These are phyloP conservation scores for Beauveria sp. DNA, from an alignment of 2,329 filamentous ascomycete genomes.

Conservation along the genomic window DNA sequence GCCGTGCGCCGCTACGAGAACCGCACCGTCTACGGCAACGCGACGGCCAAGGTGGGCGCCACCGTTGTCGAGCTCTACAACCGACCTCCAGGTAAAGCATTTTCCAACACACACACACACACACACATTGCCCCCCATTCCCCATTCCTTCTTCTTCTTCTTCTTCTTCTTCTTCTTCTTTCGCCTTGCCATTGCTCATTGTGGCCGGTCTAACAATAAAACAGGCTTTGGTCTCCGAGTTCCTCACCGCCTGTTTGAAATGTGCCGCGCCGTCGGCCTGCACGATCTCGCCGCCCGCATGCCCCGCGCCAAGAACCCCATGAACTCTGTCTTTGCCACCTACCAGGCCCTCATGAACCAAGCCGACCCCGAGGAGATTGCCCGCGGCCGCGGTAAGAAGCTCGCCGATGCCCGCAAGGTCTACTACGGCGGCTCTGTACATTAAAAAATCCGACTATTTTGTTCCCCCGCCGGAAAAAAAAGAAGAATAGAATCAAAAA, in stretches of 20 bases:
- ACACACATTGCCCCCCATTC: background rate
- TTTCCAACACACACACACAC: background rate
- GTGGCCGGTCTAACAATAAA: background rate
- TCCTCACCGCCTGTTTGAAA: conserved; percentile 87
- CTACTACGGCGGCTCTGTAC: conserved; percentile 79
- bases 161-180: background rate
- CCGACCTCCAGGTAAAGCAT: conserved; percentile 73
- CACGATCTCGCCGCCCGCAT: conserved; percentile 78
- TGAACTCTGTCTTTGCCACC: conserved; percentile 95
- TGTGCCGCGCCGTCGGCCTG: conserved; percentile 81
- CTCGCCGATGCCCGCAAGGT: conserved; percentile 93
- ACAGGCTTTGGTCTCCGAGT: conserved; percentile 89
- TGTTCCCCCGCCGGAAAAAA: background rate
- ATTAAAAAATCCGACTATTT: conserved; percentile 29
- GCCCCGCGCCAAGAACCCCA: conserved; percentile 81
- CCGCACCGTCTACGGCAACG: conserved; percentile 81
- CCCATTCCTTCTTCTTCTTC: conserved; percentile 10
- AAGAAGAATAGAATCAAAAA: background rate
- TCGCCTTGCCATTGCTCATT: too few species aligned
- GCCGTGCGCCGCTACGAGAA: conserved; percentile 89
- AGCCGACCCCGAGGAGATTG: conserved; percentile 81
- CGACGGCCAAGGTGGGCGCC: conserved; percentile 79
- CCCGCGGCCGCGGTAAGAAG: conserved; percentile 85
- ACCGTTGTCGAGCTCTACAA: conserved; percentile 74
- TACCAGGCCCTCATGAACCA: conserved; percentile 78